Conservation (phyloP, 768 basidiomycete species). For the Trametes meyenii region DNA sequence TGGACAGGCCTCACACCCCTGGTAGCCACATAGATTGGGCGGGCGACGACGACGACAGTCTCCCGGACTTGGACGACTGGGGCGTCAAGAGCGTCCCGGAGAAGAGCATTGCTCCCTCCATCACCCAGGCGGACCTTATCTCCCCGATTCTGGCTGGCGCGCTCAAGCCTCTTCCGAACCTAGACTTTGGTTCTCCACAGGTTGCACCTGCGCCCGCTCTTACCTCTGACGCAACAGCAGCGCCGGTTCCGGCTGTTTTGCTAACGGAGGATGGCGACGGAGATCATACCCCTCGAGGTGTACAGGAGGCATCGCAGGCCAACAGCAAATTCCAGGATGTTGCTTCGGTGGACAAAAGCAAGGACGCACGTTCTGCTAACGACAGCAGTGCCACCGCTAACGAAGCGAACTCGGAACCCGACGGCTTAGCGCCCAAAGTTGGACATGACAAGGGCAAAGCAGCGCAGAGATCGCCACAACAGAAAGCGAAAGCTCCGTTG, state of each 20-base stretch:
- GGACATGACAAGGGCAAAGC: conserved; percentile 19
- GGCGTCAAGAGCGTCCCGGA: conserved; percentile 49
- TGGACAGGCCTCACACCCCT: conserved; percentile 70
- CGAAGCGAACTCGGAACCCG: background rate
- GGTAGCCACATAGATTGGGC: conserved; percentile 90
- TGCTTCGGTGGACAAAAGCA: too few species aligned
- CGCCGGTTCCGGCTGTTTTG: background rate
- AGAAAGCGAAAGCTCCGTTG: conserved; percentile 31
- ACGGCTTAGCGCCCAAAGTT: conserved; percentile 4
- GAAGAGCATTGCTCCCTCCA: background rate
- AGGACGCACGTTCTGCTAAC: background rate
- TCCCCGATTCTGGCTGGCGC: conserved; percentile 72
- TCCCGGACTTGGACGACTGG: conserved; percentile 89
- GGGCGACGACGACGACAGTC: conserved; percentile 77
- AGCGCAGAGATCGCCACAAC: conserved; percentile 13
- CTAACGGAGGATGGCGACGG: background rate
- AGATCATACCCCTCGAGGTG: conserved; percentile 10
- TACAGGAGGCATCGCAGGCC: background rate
- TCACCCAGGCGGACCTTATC: conserved; percentile 37
- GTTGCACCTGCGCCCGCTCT: background rate
- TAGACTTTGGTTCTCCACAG: conserved; percentile 22
- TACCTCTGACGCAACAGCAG: background rate
- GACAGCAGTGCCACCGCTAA: background rate
- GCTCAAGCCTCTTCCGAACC: conserved; percentile 62
- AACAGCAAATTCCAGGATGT: background rate